Base-by-base conservation (phyloP, 805 yeast species). In the Ogataea polymorpha region DNA sequence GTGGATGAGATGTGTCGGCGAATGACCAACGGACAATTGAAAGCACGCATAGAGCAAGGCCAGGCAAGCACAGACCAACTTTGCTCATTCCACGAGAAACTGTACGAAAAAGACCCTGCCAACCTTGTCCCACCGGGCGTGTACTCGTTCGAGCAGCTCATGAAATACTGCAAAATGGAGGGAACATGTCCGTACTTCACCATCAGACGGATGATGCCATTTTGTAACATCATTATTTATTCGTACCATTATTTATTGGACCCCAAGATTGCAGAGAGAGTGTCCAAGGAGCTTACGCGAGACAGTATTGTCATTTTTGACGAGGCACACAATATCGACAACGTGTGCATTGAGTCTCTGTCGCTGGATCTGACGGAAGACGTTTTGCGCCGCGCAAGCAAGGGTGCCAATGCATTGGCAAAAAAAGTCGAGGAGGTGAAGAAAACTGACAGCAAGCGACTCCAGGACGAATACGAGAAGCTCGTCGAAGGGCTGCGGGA, bases 311-410 rank as follows among this genome's bases (percentile, higher is more conserved):
- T 93, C 47, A 95, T 93, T 28, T 93, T 93, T 59, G 99, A 93
- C 67, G 99, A 93, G 68, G 99, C 99, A 35, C 99, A 93, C 63
- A 93, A 93, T 66, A 93, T 93, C 42, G 99, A 93, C 72, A 93
- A 93, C 71, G 99, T 93, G 42, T 93, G 99, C 68, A 93, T 93
- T 43, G 99, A 93, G 63, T 86, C 98, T 0, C 65, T 93, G 30
- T 87, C 96, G 5, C 73, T 93, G 35, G 98, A 93, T 59, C 67
- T 93, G 49, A 93, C 97, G 0, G 96, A 89, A 53, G 97, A 91
- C 51, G 79, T 88, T 7, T 65, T 93, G 46, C 82, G 89, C 54
- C 72, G 80, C 50, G 99, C 99, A 0, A 74, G 96, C 1, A 74
- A 82, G 50, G 98, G 98, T 50, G 96, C 96, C 0, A 75, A 75